Percentiles rank a stretch among this genome's conserved stretches.
These are phyloP conservation scores for Fagus crenata DNA, from an alignment of 306 rosid genomes.

Conservation along the genomic window DNA sequence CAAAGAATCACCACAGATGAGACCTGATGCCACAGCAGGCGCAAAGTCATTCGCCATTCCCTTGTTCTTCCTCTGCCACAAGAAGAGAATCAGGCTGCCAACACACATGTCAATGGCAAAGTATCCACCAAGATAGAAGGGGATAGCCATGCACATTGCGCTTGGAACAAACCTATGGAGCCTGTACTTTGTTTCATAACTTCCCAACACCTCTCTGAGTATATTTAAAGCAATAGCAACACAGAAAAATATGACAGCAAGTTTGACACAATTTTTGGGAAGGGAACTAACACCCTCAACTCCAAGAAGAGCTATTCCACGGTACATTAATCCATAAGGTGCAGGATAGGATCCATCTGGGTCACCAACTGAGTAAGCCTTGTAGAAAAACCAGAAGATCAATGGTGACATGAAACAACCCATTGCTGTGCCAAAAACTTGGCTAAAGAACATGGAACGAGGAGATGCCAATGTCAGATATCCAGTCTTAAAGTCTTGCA, in stretches of 20 bases:
- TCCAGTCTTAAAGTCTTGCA: slow-evolving; percentile 85
- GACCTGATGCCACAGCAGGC: slow-evolving; percentile 69
- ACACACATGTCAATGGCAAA: slow-evolving; percentile 76
- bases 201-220: slow-evolving; percentile 37
- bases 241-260: slow-evolving; percentile 42
- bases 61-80: slow-evolving; percentile 49
- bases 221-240: slow-evolving; percentile 36
- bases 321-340: slow-evolving; percentile 59
- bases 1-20: slow-evolving; percentile 70
- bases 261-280: slow-evolving; percentile 58
- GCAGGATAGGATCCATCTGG: slow-evolving; percentile 66
- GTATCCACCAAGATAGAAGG: slow-evolving; percentile 66
- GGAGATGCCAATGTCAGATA: slow-evolving; percentile 70
- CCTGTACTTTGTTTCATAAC: slow-evolving; percentile 39
- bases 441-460: slow-evolving; percentile 69
- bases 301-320: slow-evolving; percentile 72
- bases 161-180: slow-evolving; percentile 48
- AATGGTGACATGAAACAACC: slow-evolving; percentile 57
- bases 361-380: slow-evolving; percentile 59
- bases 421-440: slow-evolving; percentile 60
- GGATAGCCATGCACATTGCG: slow-evolving; percentile 73
- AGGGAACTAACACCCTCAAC: slow-evolving; percentile 65
- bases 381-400: slow-evolving; percentile 66
- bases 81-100: slow-evolving; percentile 61
- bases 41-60: slow-evolving; percentile 43